phyloP scores from a whole-genome alignment of 257 asterid genomes.

The Solanum peruvianum region DNA sequence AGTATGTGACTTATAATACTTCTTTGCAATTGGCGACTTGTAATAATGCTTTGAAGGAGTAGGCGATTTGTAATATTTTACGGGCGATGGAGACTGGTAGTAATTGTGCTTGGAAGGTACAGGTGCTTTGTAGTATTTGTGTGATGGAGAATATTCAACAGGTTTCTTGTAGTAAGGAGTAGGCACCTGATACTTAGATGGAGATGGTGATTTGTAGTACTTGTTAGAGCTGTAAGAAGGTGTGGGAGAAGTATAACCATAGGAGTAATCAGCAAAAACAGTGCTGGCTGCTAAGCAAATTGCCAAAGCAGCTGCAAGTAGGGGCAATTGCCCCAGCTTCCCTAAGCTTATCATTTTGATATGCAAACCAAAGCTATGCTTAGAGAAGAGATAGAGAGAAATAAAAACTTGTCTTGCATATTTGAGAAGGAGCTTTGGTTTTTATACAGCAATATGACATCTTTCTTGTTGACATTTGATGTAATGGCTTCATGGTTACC shows the following conservation, averaged over 20 bases:
- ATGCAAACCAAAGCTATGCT: background rate
- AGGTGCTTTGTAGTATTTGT: background rate
- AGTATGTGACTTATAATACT: background rate
- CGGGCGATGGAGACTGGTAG: background rate
- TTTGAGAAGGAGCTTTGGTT: background rate
- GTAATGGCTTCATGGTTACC: background rate
- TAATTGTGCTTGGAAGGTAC: background rate
- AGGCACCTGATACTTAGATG: background rate
- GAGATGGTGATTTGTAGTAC: background rate
- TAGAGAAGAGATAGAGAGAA: background rate
- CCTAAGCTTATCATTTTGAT: background rate
- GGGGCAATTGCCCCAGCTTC: background rate
- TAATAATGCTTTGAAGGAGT: background rate
- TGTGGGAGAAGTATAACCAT: background rate
- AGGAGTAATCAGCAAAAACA: background rate
- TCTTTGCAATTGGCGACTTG: background rate
- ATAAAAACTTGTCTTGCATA: background rate
- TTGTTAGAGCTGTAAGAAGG: background rate
- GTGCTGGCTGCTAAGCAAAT: background rate
- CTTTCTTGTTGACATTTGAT: background rate
- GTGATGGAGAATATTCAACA: background rate
- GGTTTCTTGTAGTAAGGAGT: background rate
- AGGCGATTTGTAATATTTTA: background rate
- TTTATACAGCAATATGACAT: background rate
- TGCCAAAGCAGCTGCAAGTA: background rate